Evolutionary conservation across 1,284 basidiomycete species (phyloP), one percentile per base, ranked within the genome.

Genomic region (Trichosporon sp.): DNA sequence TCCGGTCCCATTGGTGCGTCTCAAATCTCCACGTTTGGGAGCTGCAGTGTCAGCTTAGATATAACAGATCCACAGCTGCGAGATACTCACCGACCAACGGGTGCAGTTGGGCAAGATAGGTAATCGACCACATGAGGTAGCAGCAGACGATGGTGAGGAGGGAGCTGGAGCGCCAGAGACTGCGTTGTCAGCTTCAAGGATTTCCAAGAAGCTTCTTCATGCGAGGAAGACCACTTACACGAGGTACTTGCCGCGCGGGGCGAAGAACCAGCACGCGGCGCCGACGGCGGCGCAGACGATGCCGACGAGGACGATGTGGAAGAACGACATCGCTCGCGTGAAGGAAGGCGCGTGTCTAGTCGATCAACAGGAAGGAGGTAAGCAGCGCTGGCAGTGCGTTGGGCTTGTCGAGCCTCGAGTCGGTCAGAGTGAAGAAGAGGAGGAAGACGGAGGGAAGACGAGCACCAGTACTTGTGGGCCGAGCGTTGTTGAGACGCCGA

Each of bases 121-220:
- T 93, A 74, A 95, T 86, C 79, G 89, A 89, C 93, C 93, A 96
- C 88, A 96, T 89, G 70, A 96, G 84, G 82, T 93, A 96, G 81
- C 90, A 93, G 67, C 86, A 89, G 4, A 86, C 82, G 19, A 95
- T 78, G 1, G 89, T 85, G 64, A 96, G 85, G 80, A 91, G 83
- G 56, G 91, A 75, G 67, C 85, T 85, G 5, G 91, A 89, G 73
- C 93, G 88, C 70, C 93, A 84, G 52, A 93, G 85, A 64, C 93
- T 96, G 63, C 25, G n/a, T 29, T 9, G 59, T 57, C 10, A 62
- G 49, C 60, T 10, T 1, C 3, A 13, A 4, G 4, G 7, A 46
- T 6, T 2, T 25, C 10, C 37, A 21, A 14, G 13, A 7, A 21
- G n/a, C 40, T 44, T 32, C 21, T 5, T 25, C 2, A 2, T 11